Percentiles rank a stretch among this genome's conserved stretches.
phyloP scores from a whole-genome alignment of 2,329 filamentous ascomycete genomes.

The Atkinsonella hypoxylon region DNA sequence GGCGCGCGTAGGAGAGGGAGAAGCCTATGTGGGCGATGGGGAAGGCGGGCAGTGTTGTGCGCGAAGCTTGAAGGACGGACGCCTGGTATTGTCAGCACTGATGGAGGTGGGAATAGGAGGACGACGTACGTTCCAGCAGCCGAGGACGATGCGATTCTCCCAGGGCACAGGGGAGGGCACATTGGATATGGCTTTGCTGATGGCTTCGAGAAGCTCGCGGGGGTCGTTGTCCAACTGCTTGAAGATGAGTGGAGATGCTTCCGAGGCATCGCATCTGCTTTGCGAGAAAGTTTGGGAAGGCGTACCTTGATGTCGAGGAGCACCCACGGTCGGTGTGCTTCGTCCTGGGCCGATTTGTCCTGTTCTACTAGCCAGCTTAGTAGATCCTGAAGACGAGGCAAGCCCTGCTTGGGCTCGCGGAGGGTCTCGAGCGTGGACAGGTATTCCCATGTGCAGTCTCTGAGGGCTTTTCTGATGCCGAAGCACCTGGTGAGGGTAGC shows the following conservation, averaged over 20 bases:
- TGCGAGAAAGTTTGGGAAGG: background rate
- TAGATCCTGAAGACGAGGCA: constrained; percentile 66
- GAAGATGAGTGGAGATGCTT: background rate
- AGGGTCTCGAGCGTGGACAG: constrained; percentile 57
- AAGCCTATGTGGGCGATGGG: constrained; percentile 57
- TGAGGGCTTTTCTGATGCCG: constrained; percentile 58
- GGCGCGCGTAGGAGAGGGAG: constrained; percentile 54
- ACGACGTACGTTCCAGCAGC: constrained; percentile 60
- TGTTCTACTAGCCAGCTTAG: constrained; percentile 50
- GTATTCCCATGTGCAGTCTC: constrained; percentile 66
- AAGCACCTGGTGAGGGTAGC: constrained; percentile 69
- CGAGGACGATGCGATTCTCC: constrained; percentile 63
- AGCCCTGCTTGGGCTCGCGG: constrained; percentile 52
- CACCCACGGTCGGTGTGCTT: constrained; percentile 58
- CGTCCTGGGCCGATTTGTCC: constrained; percentile 37
- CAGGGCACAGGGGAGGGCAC: constrained; percentile 45
- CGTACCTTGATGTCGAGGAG: constrained; percentile 77
- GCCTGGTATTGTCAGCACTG: constrained; percentile 27
- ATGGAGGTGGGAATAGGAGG: background rate
- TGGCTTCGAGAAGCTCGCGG: constrained; percentile 55
- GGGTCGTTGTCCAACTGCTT: constrained; percentile 55
- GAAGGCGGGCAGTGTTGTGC: constrained; percentile 49
- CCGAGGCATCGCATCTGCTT: background rate
- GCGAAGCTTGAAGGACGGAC: constrained; percentile 54
- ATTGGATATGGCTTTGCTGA: constrained; percentile 49